A percentile compares a stretch with the other conserved stretches of the same genome.
These are phyloP conservation scores for Oryza glumipatula DNA, from an alignment of 176 grass and related monocot species.

Conservation along the genomic window DNA sequence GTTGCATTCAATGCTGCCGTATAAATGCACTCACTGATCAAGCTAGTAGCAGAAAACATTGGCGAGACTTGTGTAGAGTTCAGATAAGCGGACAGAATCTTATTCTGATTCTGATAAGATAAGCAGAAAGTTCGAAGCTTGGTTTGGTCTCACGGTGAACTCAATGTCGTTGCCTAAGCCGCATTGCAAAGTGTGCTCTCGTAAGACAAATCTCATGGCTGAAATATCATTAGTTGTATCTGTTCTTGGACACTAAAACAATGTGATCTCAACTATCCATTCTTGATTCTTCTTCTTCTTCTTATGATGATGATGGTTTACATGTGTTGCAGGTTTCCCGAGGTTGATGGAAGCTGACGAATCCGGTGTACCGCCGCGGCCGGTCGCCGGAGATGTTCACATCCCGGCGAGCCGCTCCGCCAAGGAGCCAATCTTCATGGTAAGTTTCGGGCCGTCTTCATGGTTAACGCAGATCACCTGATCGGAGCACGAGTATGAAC, in stretches of 20 bases:
- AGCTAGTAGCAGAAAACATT: background rate
- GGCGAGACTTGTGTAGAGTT: conserved; percentile 2
- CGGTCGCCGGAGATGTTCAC: conserved; percentile 8
- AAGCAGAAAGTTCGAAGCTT: background rate
- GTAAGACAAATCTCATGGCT: conserved; percentile 20
- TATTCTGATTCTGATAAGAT: background rate
- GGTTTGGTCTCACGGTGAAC: background rate
- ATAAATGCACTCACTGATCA: conserved; percentile 4
- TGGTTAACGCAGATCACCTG: background rate
- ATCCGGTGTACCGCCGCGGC: background rate
- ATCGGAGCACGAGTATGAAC: conserved; percentile 18
- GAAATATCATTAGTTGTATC: background rate
- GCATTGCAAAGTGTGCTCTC: conserved; percentile 5
- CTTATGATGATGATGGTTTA: background rate
- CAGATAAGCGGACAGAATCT: too few relatives aligned
- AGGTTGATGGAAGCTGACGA: conserved; percentile 41
- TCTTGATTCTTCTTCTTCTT: background rate
- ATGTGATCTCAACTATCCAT: background rate
- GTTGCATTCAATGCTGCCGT: background rate
- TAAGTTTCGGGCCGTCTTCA: conserved; percentile 5
- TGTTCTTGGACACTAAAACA: background rate
- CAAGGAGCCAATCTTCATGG: conserved; percentile 21
- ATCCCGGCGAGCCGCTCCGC: conserved; percentile 3
- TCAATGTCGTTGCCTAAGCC: background rate
- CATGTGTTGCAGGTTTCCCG: conserved; percentile 25